phyloP scores from a whole-genome alignment of 208 protist genomes.

The Leishmania aethiopica region DNA sequence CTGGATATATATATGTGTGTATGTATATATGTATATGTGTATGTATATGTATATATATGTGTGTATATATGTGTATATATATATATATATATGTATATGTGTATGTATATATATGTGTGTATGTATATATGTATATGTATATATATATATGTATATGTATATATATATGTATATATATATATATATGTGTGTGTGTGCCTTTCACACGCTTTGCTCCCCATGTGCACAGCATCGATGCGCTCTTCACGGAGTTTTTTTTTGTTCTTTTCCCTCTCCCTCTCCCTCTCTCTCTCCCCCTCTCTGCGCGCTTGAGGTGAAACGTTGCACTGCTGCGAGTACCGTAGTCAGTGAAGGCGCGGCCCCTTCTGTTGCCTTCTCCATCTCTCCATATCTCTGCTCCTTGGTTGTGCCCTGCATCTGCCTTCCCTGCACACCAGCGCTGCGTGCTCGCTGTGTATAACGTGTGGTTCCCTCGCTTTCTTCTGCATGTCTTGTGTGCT shows the following conservation, averaged over 20 bases:
- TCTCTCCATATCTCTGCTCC: background rate
- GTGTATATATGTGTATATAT: too few species aligned
- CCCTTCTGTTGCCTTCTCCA: background rate
- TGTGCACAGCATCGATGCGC: background rate
- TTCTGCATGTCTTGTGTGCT: background rate
- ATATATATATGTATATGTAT: too few species aligned
- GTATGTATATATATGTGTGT: background rate
- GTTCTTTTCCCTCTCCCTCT: background rate
- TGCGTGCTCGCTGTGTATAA: background rate
- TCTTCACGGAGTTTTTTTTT: constrained; percentile 5
- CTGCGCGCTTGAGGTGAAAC: background rate
- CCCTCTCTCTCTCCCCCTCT: background rate
- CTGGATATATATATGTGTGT: too few species aligned
- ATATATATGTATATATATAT: too few species aligned
- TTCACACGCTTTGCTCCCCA: background rate
- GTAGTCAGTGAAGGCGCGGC: background rate
- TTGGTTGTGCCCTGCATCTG: background rate
- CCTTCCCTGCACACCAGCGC: too few species aligned
- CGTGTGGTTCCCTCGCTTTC: background rate
- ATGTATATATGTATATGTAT: too few species aligned
- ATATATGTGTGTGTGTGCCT: background rate
- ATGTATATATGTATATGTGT: too few species aligned
- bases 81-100: background rate
- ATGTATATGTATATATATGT: too few species aligned
- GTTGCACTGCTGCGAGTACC: background rate